These are phyloP conservation scores for Lentinula detonsa DNA, from an alignment of 768 basidiomycete species.

Conservation along the genomic window DNA sequence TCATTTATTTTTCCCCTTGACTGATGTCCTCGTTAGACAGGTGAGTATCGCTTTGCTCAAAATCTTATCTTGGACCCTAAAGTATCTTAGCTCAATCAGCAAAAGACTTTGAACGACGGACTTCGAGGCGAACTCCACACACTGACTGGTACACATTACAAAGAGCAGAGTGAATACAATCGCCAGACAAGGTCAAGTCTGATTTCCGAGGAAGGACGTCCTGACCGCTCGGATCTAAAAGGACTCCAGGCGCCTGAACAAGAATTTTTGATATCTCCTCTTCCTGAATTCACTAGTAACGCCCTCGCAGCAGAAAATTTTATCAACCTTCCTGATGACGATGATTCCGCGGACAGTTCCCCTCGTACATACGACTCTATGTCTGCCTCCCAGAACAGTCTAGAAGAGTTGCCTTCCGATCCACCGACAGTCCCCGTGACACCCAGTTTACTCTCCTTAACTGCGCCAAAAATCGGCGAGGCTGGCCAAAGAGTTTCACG, in stretches of 20 bases:
- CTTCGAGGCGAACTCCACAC: slow-evolving; percentile 1
- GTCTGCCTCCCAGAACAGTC: slow-evolving; percentile 11
- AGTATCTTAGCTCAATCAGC: neutral
- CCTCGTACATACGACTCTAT: slow-evolving; percentile 14
- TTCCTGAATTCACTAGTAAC: slow-evolving; percentile 33
- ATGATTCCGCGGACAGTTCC: slow-evolving; percentile 6
- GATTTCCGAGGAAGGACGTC: slow-evolving; percentile 14
- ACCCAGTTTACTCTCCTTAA: slow-evolving; percentile 14
- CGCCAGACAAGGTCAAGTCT: neutral
- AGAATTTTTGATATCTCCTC: slow-evolving; percentile 34
- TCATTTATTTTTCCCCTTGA: neutral
- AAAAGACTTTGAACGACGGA: slow-evolving; percentile 1
- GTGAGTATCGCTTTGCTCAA: neutral
- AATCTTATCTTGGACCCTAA: neutral
- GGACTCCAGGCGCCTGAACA: slow-evolving; percentile 22
- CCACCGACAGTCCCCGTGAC: slow-evolving; percentile 3
- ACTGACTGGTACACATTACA: neutral
- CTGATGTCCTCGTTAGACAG: neutral
- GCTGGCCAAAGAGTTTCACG: slow-evolving; percentile 10
- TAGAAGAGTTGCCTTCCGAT: neutral
- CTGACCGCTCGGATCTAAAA: slow-evolving; percentile 27
- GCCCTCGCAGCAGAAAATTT: slow-evolving; percentile 24
- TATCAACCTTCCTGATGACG: slow-evolving; percentile 27
- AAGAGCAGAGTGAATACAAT: neutral
- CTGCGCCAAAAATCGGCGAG: slow-evolving; percentile 6